phyloP scores from a whole-genome alignment of 768 basidiomycete genomes.

The Naganishia randhawae region DNA sequence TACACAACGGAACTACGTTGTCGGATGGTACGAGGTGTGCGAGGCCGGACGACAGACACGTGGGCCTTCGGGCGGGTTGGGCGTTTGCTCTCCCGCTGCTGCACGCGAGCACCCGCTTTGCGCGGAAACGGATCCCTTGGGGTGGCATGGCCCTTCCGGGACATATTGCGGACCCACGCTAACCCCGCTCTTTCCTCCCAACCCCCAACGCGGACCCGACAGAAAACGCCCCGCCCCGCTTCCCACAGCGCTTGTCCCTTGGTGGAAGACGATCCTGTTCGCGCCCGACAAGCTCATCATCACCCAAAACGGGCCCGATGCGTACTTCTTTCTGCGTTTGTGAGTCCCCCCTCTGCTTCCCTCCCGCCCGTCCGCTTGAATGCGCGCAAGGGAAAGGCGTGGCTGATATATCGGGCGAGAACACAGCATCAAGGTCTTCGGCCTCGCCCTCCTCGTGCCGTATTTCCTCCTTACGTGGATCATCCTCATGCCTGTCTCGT shows the following conservation, averaged over 20 bases:
- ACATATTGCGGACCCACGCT: too few relatives aligned
- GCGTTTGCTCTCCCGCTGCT: too few relatives aligned
- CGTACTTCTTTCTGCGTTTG: constrained; percentile 50
- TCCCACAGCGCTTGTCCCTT: constrained; percentile 35
- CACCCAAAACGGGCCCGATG: constrained; percentile 48
- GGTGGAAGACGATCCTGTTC: constrained; percentile 42
- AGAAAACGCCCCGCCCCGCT: constrained; percentile 42
- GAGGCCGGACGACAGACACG: too few relatives aligned
- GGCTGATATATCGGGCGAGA: not conserved
- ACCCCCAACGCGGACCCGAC: not conserved
- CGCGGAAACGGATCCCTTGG: not conserved
- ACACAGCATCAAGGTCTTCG: constrained; percentile 45
- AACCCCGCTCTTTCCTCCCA: not conserved
- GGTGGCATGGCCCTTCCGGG: not conserved
- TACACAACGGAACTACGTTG: not conserved
- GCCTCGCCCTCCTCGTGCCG: constrained; percentile 49
- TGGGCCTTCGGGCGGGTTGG: too few relatives aligned
- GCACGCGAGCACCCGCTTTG: too few relatives aligned
- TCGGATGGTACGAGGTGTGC: too few relatives aligned
- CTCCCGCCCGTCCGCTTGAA: not conserved
- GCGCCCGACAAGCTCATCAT: constrained; percentile 42
- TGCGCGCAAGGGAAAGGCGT: not conserved
- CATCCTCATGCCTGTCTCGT: constrained; percentile 48
- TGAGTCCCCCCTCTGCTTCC: constrained; percentile 5
- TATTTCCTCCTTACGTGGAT: constrained; percentile 47